These are phyloP conservation scores for Dillenia turbinata DNA, from an alignment of 164 flowering plant genomes.

Conservation along the genomic window DNA sequence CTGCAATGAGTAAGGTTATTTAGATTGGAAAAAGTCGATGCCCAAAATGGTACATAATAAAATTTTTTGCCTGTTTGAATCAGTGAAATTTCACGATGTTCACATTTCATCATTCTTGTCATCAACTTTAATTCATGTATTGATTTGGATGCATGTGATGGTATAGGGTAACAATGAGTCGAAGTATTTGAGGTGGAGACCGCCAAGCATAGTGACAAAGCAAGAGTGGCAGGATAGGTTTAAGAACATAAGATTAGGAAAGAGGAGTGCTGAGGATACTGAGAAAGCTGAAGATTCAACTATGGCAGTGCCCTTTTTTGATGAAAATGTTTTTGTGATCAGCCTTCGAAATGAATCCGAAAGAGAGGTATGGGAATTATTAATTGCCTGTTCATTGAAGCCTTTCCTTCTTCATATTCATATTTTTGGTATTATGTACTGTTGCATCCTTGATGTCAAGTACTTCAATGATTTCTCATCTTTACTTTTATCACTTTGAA, in stretches of 20 bases:
- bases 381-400: not conserved
- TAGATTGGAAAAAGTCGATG: not conserved
- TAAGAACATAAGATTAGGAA: constrained; percentile 52
- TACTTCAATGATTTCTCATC: not conserved
- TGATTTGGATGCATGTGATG: not conserved
- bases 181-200: constrained; percentile 46
- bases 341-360: constrained; percentile 25
- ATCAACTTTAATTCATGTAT: not conserved
- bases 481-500: not conserved
- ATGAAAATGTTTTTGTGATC: constrained; percentile 43
- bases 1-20: not conserved
- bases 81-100: not conserved
- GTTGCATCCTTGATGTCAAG: not conserved
- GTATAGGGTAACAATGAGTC: constrained; percentile 24
- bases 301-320: constrained; percentile 37
- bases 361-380: constrained; percentile 16
- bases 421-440: not conserved
- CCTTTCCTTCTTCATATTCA: not conserved
- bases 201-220: constrained; percentile 44
- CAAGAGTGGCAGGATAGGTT: constrained; percentile 79
- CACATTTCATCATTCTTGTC: not conserved
- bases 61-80: too few species aligned
- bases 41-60: too few species aligned
- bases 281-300: constrained; percentile 36
- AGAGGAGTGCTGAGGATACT: constrained; percentile 38